A percentile compares a stretch with the other conserved stretches of the same genome.
phyloP scores from a whole-genome alignment of 805 yeast genomes.

The Barnettozyma salicaria region DNA sequence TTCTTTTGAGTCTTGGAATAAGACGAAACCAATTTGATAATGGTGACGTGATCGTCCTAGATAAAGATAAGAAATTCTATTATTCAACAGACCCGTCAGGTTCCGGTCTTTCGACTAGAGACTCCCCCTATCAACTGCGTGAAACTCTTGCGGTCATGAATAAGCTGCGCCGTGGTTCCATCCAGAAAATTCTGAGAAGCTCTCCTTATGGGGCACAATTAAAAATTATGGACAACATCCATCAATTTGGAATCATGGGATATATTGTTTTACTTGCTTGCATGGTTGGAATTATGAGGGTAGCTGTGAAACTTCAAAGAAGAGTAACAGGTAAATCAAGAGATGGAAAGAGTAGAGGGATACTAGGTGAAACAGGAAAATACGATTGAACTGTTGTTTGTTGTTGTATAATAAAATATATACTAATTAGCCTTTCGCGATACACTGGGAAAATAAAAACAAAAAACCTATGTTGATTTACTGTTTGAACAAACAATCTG shows the following conservation, averaged over 20 bases:
- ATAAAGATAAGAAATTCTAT: conserved; percentile 32
- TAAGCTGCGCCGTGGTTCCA: conserved; percentile 12
- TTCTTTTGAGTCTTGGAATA: conserved; percentile 2
- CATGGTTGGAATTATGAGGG: not conserved
- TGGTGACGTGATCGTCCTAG: conserved; percentile 57
- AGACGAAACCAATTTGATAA: conserved; percentile 9
- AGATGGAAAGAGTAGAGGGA: too few relatives aligned
- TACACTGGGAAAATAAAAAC: too few relatives aligned
- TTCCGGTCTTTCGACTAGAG: conserved; percentile 12
- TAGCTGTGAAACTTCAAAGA: not conserved
- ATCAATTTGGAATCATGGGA: conserved; percentile 39
- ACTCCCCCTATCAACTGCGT: conserved; percentile 9
- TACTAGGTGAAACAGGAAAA: too few relatives aligned
- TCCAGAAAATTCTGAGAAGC: conserved; percentile 31
- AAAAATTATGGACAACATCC: conserved; percentile 39
- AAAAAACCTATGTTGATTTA: not conserved
- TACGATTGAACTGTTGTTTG: too few relatives aligned
- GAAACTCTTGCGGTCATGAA: conserved; percentile 9
- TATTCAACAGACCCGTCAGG: conserved; percentile 35
- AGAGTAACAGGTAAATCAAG: too few relatives aligned
- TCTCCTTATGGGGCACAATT: conserved; percentile 38
- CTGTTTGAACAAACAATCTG: conserved; percentile 36
- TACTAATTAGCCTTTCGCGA: too few relatives aligned
- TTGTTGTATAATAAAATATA: too few relatives aligned
- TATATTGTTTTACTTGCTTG: conserved; percentile 24